A percentile compares a stretch with the other conserved stretches of the same genome.
Conservation (phyloP, 306 rosid genomes). For the Cyclanthera cordifolia region DNA sequence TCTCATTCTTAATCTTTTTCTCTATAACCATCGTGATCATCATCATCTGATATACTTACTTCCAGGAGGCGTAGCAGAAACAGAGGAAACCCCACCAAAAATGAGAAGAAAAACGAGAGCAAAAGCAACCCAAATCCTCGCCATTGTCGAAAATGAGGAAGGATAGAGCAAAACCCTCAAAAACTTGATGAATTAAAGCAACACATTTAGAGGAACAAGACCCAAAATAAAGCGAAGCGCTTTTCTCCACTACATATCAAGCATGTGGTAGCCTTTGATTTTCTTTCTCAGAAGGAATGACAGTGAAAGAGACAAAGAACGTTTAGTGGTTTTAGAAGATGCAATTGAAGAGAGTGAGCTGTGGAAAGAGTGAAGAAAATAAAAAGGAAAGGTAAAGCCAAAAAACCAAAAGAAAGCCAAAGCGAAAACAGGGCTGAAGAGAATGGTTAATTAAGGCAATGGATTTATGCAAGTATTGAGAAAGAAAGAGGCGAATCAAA, state of each 20-base stretch:
- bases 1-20: not conserved
- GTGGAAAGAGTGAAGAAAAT: constrained; percentile 12
- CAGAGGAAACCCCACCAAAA: constrained; percentile 42
- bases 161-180: constrained; percentile 25
- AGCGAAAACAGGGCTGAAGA: constrained; percentile 3
- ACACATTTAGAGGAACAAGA: constrained; percentile 26
- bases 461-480: too few species aligned
- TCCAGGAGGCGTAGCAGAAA: constrained; percentile 66
- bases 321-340: constrained; percentile 24
- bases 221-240: constrained; percentile 20
- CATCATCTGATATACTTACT: constrained; percentile 42
- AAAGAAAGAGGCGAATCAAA: not conserved
- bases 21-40: not conserved
- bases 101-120: constrained; percentile 37
- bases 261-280: constrained; percentile 19
- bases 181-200: constrained; percentile 21
- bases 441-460: not conserved
- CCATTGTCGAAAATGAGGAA: constrained; percentile 33
- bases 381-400: not conserved
- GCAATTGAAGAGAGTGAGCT: constrained; percentile 7
- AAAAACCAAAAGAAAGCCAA: not conserved
- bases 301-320: constrained; percentile 29
- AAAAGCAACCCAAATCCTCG: constrained; percentile 27
- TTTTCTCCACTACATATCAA: constrained; percentile 22
- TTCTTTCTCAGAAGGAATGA: constrained; percentile 21